A percentile compares a stretch with the other conserved stretches of the same genome.
These are phyloP conservation scores for Alternaria arborescens DNA, from an alignment of 2,329 filamentous ascomycete species.

Conservation along the genomic window DNA sequence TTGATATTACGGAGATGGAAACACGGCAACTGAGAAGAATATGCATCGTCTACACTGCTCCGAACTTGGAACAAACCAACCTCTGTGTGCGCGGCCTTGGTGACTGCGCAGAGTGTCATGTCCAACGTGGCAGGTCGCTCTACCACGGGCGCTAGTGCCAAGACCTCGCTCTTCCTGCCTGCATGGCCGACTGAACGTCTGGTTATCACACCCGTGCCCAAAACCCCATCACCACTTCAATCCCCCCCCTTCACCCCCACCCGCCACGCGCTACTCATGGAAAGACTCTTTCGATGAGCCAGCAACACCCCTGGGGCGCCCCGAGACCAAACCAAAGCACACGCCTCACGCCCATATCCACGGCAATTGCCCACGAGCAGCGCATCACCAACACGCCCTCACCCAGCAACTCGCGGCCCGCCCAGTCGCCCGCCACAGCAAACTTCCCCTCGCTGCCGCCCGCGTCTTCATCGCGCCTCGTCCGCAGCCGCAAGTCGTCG, in stretches of 20 bases:
- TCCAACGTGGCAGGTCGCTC: constrained; percentile 20
- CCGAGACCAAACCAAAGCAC: constrained; percentile 63
- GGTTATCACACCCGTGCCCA: constrained; percentile 30
- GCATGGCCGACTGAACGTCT: constrained; percentile 19
- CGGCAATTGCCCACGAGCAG: constrained; percentile 55
- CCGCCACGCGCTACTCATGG: constrained; percentile 52
- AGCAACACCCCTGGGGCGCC: constrained; percentile 67
- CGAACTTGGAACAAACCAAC: too few species aligned
- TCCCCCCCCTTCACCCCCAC: constrained; percentile 33
- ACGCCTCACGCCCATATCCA: constrained; percentile 67
- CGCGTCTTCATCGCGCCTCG: constrained; percentile 56
- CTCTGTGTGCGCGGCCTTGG: not conserved
- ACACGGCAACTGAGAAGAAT: not conserved
- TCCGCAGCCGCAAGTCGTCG: constrained; percentile 64
- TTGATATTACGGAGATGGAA: fast-evolving
- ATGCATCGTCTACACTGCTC: not conserved
- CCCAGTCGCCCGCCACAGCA: constrained; percentile 56
- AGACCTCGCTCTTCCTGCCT: constrained; percentile 17
- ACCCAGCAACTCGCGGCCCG: too few species aligned
- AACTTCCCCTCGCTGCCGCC: constrained; percentile 63
- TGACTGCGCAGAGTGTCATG: not conserved
- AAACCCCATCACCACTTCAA: constrained; percentile 24
- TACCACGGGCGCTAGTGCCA: constrained; percentile 4
- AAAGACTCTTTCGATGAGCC: constrained; percentile 56
- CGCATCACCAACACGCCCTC: constrained; percentile 52